Base-by-base conservation (phyloP, 2,329 filamentous ascomycete genomes). In the Aspergillus phoenicis region DNA sequence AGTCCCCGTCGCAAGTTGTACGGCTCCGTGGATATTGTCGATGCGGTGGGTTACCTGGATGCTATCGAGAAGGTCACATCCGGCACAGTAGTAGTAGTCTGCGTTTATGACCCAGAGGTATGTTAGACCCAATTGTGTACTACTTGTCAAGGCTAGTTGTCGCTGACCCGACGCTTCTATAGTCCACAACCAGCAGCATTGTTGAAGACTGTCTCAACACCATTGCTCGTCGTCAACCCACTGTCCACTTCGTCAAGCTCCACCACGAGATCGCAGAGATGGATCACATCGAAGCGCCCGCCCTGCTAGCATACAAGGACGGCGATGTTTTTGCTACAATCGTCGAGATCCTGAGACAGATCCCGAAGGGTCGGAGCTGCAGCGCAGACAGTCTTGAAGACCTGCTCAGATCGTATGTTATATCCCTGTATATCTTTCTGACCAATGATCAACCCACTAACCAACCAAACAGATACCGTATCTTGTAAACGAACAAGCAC, bases 221-320 rank as follows among this genome's bases (percentile, higher is more conserved):
- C 1, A 83, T 98, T 28, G 92, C 96, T 45, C 82, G 84, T 63
- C 82, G 85, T 62, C 83, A 97, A 72, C 83, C 86, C 22, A 85
- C 87, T 8, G 85, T 91, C 36, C 91, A 91, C 72, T 98, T 99
- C 73, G 85, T 98, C 79, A 96, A 94, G 79, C 85, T 98, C 52
- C 89, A 96, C 77, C 91, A 92, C 74, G 88, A 91, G 64, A 93
- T 97, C 61, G 96, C 97, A 39, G 93, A 98, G 75, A 97, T 98
- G 82, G 92, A 97, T 74, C 87, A 90, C 61, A 90, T 93, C 33
- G 89, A 89, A 49, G 90, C 97, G 2, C 95, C 95, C 0, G 92
- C 95, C 4, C 82, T 98, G 39, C 82, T 98, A 52, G 94, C 91
- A 10, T 99, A 99, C 81, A 88, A 88, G 61, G 91, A 89, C 70